Conservation (phyloP, 23 red algal genomes). For the Gracilariopsis chorda region DNA sequence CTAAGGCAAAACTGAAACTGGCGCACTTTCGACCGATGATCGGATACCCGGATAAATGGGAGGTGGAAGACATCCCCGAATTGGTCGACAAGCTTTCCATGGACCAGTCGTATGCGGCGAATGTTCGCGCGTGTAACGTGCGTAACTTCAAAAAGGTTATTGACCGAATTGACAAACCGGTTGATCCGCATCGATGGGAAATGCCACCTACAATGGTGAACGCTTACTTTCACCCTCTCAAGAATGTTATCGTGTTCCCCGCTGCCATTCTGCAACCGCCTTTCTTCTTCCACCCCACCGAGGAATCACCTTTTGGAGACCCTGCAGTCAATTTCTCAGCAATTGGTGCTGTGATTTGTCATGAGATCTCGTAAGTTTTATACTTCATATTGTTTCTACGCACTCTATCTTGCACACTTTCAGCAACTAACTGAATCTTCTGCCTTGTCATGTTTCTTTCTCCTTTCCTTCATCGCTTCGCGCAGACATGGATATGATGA, state of each 20-base stretch:
- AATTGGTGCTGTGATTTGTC: slow-evolving; percentile 89
- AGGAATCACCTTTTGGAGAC: slow-evolving; percentile 61
- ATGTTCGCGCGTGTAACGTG: slow-evolving; percentile 39
- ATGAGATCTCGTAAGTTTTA: slow-evolving; percentile 85
- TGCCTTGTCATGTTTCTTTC: not conserved
- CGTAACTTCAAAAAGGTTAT: slow-evolving; percentile 34
- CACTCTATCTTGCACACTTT: not conserved
- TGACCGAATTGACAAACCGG: slow-evolving; percentile 60
- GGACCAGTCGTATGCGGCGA: slow-evolving; percentile 32
- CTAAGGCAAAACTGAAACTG: slow-evolving; percentile 55
- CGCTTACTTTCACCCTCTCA: slow-evolving; percentile 81
- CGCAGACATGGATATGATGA: slow-evolving; percentile 56
- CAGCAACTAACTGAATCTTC: not conserved
- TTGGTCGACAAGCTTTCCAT: slow-evolving; percentile 43
- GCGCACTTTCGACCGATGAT: slow-evolving; percentile 57
- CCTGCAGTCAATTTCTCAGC: slow-evolving; percentile 90
- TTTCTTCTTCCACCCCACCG: slow-evolving; percentile 73
- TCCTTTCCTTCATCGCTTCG: not conserved
- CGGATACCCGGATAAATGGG: slow-evolving; percentile 77
- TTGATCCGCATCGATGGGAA: slow-evolving; percentile 59
- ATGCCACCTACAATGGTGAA: slow-evolving; percentile 93
- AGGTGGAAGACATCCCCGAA: slow-evolving; percentile 53
- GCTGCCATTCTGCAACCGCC: slow-evolving; percentile 88
- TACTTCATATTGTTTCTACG: not conserved
- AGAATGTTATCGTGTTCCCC: slow-evolving; percentile 87